Base-by-base conservation (phyloP, 345 rosid genomes). In the Lepidium sativum region DNA sequence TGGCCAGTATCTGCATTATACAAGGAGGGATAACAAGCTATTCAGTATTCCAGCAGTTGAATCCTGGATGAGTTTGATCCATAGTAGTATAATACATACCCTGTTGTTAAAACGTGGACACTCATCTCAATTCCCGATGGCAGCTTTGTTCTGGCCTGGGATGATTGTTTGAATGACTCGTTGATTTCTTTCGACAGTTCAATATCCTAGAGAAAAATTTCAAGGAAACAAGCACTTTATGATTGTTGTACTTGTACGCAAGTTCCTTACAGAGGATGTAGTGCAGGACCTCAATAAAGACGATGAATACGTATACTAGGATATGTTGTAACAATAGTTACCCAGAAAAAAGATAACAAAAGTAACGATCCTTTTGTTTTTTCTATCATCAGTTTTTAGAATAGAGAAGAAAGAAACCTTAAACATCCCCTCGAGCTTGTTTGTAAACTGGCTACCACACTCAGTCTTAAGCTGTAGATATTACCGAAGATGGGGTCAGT, bases 351-450 rank as follows among this genome's bases (percentile, higher is more conserved):
- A 44, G 44, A 6, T 29, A 15, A 48, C 8, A 29, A 37, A 31
- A 54, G 2, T 8, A 62, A 21, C n/a, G 35, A 47, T 33, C 53
- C 9, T 48, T 27, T 47, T 38, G 21, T n/a, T 29, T 57, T 45
- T 15, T 55, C 18, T 51, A 71, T 55, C n/a, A 61, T 38, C 35
- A n/a, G 25, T 42, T 44, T n/a, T n/a, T 1, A n/a, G 47, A 27
- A 14, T 37, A 67, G 21, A 54, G 72, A 33, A 54, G 39, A 52
- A 31, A 11, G 47, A 40, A 37, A 90, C 99, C 99, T 94, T 94
- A 76, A 94, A 94, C 99, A 94, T 94, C 63, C 99, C 97, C 59
- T 94, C 99, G 53, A 94, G 99, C 70, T 94, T 94, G 83, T 94
- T 94, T 13, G 97, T 90, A 67, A 94, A 94, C 75, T 94, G 99